Percentiles rank a stretch among this genome's conserved stretches.
Evolutionary conservation across 805 yeast species (phyloP).

Genomic region (Kregervanrija pseudodelftensis): DNA sequence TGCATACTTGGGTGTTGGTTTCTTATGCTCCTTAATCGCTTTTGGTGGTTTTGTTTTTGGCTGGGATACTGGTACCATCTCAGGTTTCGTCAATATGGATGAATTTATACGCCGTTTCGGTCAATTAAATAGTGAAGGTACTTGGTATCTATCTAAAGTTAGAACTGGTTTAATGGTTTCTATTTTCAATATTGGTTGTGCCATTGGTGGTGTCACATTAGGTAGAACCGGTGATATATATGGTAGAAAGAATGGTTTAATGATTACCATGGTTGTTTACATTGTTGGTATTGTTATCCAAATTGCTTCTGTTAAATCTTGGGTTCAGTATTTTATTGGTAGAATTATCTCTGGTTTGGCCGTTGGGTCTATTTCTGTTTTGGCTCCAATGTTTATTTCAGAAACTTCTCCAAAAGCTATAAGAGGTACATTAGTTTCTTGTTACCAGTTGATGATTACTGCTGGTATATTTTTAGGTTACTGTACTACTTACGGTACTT

Average conservation of each 20-base stretch:
- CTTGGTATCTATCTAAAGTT: constrained; percentile 38
- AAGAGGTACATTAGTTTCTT: constrained; percentile 65
- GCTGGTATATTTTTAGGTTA: constrained; percentile 67
- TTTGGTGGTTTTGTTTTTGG: constrained; percentile 77
- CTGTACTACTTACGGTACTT: constrained; percentile 60
- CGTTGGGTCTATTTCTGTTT: constrained; percentile 47
- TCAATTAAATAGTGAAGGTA: constrained; percentile 33
- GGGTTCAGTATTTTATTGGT: constrained; percentile 63
- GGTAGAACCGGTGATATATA: constrained; percentile 49
- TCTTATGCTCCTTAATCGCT: constrained; percentile 50
- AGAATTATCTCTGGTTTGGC: constrained; percentile 51
- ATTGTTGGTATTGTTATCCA: constrained; percentile 56
- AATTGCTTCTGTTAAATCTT: constrained; percentile 43
- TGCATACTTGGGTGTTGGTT: constrained; percentile 20
- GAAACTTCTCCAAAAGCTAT: constrained; percentile 65
- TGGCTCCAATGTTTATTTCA: constrained; percentile 53
- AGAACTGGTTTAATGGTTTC: constrained; percentile 61
- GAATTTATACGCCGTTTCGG: constrained; percentile 52
- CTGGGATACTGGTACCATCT: constrained; percentile 73
- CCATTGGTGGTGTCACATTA: constrained; percentile 59
- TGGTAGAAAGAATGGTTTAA: constrained; percentile 56
- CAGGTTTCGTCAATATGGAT: constrained; percentile 62
- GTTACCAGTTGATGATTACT: constrained; percentile 64
- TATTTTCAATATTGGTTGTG: constrained; percentile 66
- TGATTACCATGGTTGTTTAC: constrained; percentile 47